Conservation (phyloP, 2,329 filamentous ascomycete genomes). For the Paecilomyces dactylethromorphus region DNA sequence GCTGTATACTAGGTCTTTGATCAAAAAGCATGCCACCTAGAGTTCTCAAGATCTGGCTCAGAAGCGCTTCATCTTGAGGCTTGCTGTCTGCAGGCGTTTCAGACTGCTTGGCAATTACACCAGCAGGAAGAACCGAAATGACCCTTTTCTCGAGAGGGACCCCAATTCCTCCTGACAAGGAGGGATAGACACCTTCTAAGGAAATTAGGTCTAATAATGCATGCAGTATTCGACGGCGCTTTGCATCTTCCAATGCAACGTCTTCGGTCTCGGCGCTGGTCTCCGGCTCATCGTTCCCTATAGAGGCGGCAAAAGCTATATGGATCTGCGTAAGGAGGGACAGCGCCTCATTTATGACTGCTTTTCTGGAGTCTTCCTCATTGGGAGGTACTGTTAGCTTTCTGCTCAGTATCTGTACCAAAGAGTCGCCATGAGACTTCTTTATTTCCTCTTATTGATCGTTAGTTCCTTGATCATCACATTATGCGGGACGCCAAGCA, state of each 20-base stretch:
- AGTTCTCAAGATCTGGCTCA: conserved; percentile 21
- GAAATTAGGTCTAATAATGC: conserved; percentile 38
- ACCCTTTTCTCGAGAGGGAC: conserved; percentile 38
- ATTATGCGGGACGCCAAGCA: conserved; percentile 10
- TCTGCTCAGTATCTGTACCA: conserved; percentile 27
- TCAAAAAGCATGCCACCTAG: conserved; percentile 27
- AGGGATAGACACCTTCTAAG: conserved; percentile 40
- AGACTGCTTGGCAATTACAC: conserved; percentile 33
- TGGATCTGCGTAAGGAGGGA: conserved; percentile 28
- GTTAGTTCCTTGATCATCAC: conserved; percentile 20
- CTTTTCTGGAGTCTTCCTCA: conserved; percentile 15
- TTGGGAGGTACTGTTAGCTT: conserved; percentile 3
- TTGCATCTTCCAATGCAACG: conserved; percentile 33
- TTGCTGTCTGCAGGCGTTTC: conserved; percentile 9
- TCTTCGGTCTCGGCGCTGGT: conserved; percentile 14
- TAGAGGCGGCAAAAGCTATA: conserved; percentile 21
- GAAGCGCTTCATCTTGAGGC: conserved; percentile 22
- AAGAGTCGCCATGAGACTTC: conserved; percentile 25
- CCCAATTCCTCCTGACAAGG: conserved; percentile 34
- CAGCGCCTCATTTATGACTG: conserved; percentile 28
- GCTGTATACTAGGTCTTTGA: conserved; percentile 28
- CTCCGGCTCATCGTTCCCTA: not conserved
- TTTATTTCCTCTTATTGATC: conserved; percentile 30
- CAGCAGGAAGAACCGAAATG: conserved; percentile 36
- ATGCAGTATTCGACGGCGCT: conserved; percentile 31